Conservation (phyloP, 306 rosid genomes). For the Oemleria cerasiformis region DNA sequence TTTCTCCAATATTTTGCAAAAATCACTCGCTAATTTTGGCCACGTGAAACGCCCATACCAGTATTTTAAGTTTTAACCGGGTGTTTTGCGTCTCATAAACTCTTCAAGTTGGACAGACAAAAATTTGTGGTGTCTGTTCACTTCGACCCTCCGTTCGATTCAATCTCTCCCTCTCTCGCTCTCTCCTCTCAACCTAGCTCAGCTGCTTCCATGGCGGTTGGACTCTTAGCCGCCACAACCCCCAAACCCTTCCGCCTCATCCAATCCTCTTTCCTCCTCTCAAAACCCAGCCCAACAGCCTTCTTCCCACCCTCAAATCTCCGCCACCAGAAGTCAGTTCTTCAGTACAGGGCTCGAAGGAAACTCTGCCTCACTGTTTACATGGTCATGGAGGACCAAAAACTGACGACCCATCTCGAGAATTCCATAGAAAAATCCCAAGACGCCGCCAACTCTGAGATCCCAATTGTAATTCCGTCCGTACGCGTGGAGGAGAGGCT, state of each 20-base stretch:
- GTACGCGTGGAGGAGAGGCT: conserved; percentile 47
- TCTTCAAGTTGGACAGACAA: not conserved
- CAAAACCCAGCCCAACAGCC: conserved; percentile 35
- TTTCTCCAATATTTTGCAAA: too few species aligned
- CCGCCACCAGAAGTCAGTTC: conserved; percentile 17
- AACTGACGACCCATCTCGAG: conserved; percentile 31
- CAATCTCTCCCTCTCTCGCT: not conserved
- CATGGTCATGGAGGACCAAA: conserved; percentile 68
- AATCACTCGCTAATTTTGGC: not conserved
- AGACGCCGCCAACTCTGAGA: conserved; percentile 22
- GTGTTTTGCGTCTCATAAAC: not conserved
- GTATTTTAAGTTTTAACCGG: too few species aligned
- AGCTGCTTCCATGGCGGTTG: conserved; percentile 64
- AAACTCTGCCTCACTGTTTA: conserved; percentile 46
- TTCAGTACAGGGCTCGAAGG: conserved; percentile 29
- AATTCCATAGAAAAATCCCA: conserved; percentile 20
- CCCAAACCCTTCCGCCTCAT: conserved; percentile 46
- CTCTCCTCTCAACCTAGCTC: conserved; percentile 4
- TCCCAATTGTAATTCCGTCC: conserved; percentile 28
- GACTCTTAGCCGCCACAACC: conserved; percentile 53
- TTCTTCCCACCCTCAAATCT: conserved; percentile 33
- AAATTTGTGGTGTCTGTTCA: conserved; percentile 30
- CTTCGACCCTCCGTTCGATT: not conserved
- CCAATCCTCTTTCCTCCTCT: conserved; percentile 29
- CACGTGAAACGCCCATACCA: not conserved